Evolutionary conservation across 1,284 basidiomycete species (phyloP), one percentile per base, ranked within the genome.

Genomic region (Megacollybia platyphylla): DNA sequence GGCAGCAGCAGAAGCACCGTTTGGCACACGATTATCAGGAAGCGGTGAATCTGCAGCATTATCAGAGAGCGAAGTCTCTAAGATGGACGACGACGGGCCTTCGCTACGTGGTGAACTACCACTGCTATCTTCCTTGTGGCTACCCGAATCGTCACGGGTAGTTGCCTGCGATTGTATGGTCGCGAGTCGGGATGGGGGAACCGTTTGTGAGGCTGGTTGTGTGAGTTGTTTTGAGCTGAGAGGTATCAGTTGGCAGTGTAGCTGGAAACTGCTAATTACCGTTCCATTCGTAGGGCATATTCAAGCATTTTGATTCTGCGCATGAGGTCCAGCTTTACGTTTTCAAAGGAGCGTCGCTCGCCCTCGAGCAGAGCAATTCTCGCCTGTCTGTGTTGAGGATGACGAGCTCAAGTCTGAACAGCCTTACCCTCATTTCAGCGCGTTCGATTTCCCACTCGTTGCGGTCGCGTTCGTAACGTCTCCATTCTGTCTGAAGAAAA

Each of bases 391-490:
- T 26, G 49, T 54, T 49, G 42, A 46, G 51, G 42, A 46, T 46
- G 44, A 52, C 49, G 38, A 48, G 38, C 42, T 51, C 52, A 45
- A 41, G 53, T 51, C 56, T 51, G 45, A 47, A 42, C 44, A 48
- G 54, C 45, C 85, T 55, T 53, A 91, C 93, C 71, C 93, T 76
- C 91, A 98, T 96, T 65, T 98, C 94, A 29, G 96, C 94, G 52
- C 94, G 73, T 66, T 98, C 94, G 55, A 99, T 99, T 71, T 97
- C 94, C 94, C 93, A 98, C 64, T 97, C 93, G 61, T 99, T 98
- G 54, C 94, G 77, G 65, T 98, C 93, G 59, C 90, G 83, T 61
- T 97, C 93, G 58, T 91, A 93, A 47, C 90, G 74, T 48, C 96
- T 73, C 90, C 93, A 97, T 71, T 98, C 96, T 42, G 88, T 90